A percentile compares a stretch with the other conserved stretches of the same genome.
Conservation (phyloP, 768 basidiomycete genomes). For the Dendrothele bispora region DNA sequence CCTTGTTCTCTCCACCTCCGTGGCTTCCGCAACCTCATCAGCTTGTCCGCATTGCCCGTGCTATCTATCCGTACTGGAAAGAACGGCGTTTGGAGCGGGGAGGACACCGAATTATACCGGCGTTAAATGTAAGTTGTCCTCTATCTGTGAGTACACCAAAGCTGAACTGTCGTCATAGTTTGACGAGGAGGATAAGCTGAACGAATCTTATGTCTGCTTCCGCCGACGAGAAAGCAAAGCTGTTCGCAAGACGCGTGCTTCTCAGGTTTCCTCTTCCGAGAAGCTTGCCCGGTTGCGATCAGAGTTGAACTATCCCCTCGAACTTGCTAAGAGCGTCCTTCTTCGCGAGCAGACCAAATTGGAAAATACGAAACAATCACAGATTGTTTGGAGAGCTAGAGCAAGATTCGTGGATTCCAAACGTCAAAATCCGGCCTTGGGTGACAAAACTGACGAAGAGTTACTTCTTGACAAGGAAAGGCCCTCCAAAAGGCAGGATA, state of each 20-base stretch:
- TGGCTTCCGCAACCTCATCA: slow-evolving; percentile 66
- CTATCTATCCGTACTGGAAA: slow-evolving; percentile 88
- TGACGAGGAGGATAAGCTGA: slow-evolving; percentile 88
- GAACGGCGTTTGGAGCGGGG: slow-evolving; percentile 75
- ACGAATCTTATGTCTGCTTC: slow-evolving; percentile 97
- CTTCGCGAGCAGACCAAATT: slow-evolving; percentile 77
- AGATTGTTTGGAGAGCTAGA: slow-evolving; percentile 77
- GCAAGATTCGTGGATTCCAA: slow-evolving; percentile 77
- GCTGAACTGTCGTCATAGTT: slow-evolving; percentile 40
- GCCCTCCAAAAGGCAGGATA: slow-evolving; percentile 57
- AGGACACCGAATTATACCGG: slow-evolving; percentile 85
- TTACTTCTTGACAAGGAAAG: slow-evolving; percentile 71
- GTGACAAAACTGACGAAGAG: slow-evolving; percentile 68
- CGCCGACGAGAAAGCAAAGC: slow-evolving; percentile 92
- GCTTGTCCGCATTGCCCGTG: slow-evolving; percentile 68
- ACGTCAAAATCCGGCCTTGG: slow-evolving; percentile 62
- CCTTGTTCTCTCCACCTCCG: slow-evolving; percentile 62
- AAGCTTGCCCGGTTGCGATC: slow-evolving; percentile 82
- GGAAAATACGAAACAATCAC: slow-evolving; percentile 55
- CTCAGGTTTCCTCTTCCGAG: slow-evolving; percentile 88
- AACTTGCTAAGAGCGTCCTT: slow-evolving; percentile 68
- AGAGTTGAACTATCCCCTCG: slow-evolving; percentile 71
- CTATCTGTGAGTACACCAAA: not conserved
- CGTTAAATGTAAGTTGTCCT: slow-evolving; percentile 77
- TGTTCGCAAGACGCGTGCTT: slow-evolving; percentile 89